These are phyloP conservation scores for Cytospora schulzeri DNA, from an alignment of 2,329 filamentous ascomycete species.

Conservation along the genomic window DNA sequence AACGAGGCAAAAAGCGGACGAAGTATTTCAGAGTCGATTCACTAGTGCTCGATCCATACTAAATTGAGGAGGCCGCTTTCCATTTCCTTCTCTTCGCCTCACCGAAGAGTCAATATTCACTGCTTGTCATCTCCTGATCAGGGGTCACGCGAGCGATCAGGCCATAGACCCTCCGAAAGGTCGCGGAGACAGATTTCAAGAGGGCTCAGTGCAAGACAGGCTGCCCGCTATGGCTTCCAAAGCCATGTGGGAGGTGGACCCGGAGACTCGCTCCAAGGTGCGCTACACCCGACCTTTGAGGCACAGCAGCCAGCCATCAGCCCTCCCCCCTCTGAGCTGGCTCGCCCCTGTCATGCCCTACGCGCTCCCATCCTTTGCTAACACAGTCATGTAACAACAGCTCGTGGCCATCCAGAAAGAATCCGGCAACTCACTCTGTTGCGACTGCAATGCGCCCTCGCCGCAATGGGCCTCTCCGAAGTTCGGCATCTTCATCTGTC, in stretches of 20 bases:
- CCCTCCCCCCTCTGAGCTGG: background rate
- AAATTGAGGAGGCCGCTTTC: background rate
- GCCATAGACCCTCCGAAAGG: background rate
- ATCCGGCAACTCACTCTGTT: constrained; percentile 85
- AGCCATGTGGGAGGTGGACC: constrained; percentile 97
- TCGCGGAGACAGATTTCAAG: background rate
- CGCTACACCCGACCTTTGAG: background rate
- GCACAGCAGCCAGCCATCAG: background rate
- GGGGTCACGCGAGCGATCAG: constrained; percentile 24
- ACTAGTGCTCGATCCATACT: constrained; percentile 1
- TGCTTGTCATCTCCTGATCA: constrained; percentile 15
- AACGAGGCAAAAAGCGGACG: background rate
- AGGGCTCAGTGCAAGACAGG: constrained; percentile 8
- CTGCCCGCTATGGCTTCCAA: constrained; percentile 62
- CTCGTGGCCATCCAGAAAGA: constrained; percentile 89
- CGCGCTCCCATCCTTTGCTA: background rate
- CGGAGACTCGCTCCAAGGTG: constrained; percentile 94
- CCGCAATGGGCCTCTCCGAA: constrained; percentile 98
- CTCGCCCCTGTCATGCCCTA: constrained; percentile 4
- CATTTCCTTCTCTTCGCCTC: background rate
- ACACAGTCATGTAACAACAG: constrained; percentile 48
- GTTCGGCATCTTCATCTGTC: constrained; percentile 98
- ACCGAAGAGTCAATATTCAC: background rate
- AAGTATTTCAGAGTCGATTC: background rate
- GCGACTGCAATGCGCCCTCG: constrained; percentile 92